phyloP scores from a whole-genome alignment of 176 grass and related monocot genomes.

The Musa itinerans region DNA sequence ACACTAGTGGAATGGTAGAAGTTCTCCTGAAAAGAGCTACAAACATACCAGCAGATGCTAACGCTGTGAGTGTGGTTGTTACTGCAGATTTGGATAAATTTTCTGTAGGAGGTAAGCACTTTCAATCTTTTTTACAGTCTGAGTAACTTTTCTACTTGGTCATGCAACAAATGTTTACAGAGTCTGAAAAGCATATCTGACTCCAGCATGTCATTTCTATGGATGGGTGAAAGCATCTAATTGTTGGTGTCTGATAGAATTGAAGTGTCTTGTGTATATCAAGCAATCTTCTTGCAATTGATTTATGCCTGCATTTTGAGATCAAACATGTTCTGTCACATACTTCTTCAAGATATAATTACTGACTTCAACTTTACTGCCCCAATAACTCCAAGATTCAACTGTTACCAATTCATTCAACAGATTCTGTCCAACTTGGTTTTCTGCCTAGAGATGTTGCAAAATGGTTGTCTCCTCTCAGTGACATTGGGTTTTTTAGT shows the following conservation, averaged over 20 bases:
- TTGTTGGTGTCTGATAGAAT: no score
- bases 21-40: slow-evolving; percentile 68
- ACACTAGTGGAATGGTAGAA: slow-evolving; percentile 57
- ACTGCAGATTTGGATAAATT: slow-evolving; percentile 46
- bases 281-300: no score
- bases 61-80: slow-evolving; percentile 71
- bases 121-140: neutral
- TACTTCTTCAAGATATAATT: neutral
- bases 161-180: neutral
- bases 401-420: slow-evolving; percentile 2
- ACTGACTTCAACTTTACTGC: neutral
- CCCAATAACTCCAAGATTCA: neutral
- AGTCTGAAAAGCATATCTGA: neutral
- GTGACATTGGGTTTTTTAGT: slow-evolving; percentile 55
- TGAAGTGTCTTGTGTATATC: no score
- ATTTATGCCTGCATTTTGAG: neutral
- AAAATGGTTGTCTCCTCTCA: slow-evolving; percentile 82
- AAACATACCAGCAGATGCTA: slow-evolving; percentile 86
- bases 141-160: neutral
- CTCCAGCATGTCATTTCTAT: no score
- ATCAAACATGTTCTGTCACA: neutral
- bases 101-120: slow-evolving; percentile 58
- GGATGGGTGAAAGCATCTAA: no score
- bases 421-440: slow-evolving; percentile 74
- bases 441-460: slow-evolving; percentile 87